Evolutionary conservation across 176 grass and related monocot genomes (phyloP), one percentile per base, ranked within the genome.

Genomic region (Zoysia japonica): DNA sequence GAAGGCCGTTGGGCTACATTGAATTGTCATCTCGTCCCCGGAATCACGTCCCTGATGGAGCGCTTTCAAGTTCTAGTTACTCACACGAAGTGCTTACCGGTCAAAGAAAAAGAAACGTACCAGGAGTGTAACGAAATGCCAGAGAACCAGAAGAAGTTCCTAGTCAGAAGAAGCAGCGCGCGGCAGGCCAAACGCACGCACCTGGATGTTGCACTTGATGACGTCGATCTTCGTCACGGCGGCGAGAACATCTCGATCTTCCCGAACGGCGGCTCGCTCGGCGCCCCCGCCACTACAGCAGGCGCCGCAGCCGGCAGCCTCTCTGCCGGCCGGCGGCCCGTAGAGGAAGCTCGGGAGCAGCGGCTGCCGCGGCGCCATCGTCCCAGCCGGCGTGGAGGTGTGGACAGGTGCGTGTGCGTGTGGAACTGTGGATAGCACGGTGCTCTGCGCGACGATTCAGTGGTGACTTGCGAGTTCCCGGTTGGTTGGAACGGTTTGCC

Each of bases 121-220:
- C 28, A 28, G 28, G 28, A 28, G 28, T 28, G 28, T 28, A 28
- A 28, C 28, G 28, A 28, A 28, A 28, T 28, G 28, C 28, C 28
- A 28, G 28, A 28, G 0, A 28, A 28, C 28, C 28, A 28, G 28
- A 3, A 3, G 43, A 65, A 74, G 35, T 35, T 46, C 19, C 2
- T 6, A 36, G 14, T 19, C 67, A 38, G 37, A 50, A 11, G 65
- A 28, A 74, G 70, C 9, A 17, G 37, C 10, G 2, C 2, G 64
- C 11, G 14, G 52, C 2, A 41, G 35, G 7, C 5, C 46, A 35
- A 5, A 36, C 52, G 6, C 64, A 60, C 37, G 46, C 28, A 90
- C 93, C 93, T 97, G 93, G 78, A 93, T 93, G 84, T 97, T 97
- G 77, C 93, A 93, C 80, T 97, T 97, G 86, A 97, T 90, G 61